phyloP scores from a whole-genome alignment of 2,329 filamentous ascomycete species.

The Xylariales sp. region DNA sequence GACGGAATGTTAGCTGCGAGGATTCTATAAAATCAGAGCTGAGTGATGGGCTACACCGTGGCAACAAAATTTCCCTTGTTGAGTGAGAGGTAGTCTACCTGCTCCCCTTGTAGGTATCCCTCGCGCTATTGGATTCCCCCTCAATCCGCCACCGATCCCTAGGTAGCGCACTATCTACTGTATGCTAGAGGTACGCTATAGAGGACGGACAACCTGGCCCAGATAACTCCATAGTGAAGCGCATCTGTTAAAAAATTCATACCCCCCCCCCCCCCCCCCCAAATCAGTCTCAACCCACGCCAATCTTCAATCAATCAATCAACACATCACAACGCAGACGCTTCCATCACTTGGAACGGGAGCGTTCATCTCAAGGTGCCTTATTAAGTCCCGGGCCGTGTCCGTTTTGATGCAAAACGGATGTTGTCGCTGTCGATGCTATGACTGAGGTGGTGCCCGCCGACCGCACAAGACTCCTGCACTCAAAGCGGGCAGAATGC shows the following conservation, averaged over 20 bases:
- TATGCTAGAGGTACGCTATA: conserved; percentile 28
- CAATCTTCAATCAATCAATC: conserved; percentile 49
- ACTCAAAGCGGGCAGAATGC: conserved; percentile 71
- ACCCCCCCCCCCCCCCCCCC: conserved; percentile 24
- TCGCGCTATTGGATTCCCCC: conserved; percentile 9
- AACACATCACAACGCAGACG: conserved; percentile 49
- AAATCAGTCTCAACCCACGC: conserved; percentile 36
- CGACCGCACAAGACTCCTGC: conserved; percentile 74
- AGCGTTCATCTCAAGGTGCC: conserved; percentile 49
- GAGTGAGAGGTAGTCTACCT: conserved; percentile 3
- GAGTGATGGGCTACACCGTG: neutral
- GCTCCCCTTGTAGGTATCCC: conserved; percentile 18
- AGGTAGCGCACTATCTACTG: conserved; percentile 29
- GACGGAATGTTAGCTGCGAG: neutral
- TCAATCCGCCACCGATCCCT: conserved; percentile 26
- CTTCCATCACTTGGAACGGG: conserved; percentile 53
- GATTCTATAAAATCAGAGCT: neutral
- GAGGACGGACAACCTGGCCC: conserved; percentile 32
- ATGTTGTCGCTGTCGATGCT: conserved; percentile 76
- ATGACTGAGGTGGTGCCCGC: conserved; percentile 77
- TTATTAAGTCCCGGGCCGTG: conserved; percentile 55
- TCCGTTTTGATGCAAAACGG: conserved; percentile 74
- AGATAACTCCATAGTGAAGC: conserved; percentile 31
- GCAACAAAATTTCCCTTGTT: neutral
- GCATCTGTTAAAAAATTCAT: conserved; percentile 43